Conservation (phyloP, 768 basidiomycete species). For the Termitomyces sp. region DNA sequence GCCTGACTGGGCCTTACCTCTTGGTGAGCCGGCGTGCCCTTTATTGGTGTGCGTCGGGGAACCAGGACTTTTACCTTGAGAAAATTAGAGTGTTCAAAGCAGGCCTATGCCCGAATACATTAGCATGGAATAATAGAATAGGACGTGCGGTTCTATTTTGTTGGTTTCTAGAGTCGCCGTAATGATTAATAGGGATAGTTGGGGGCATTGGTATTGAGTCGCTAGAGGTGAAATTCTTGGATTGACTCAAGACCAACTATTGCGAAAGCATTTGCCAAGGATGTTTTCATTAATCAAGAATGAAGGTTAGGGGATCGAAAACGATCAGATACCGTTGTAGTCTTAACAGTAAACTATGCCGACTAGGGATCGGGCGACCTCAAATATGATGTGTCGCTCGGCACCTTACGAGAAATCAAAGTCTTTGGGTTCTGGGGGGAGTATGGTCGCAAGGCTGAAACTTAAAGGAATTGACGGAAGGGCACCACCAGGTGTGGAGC, state of each 20-base stretch:
- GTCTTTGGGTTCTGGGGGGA: conserved; percentile 73
- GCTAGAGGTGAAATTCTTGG: background rate
- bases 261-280: background rate
- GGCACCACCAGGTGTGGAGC: conserved; percentile 74
- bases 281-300: background rate
- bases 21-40: background rate
- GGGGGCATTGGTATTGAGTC: background rate
- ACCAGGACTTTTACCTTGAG: background rate
- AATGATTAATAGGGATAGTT: background rate
- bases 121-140: background rate
- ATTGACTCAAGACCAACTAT: background rate
- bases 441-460: conserved; percentile 56
- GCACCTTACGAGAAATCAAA: conserved; percentile 86
- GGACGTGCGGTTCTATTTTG: background rate
- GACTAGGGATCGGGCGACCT: background rate
- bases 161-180: background rate
- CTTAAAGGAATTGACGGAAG: conserved; percentile 83
- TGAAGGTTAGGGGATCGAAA: background rate
- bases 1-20: background rate
- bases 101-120: background rate
- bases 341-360: background rate
- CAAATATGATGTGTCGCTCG: conserved; percentile 35
- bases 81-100: conserved; percentile 1
- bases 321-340: background rate
- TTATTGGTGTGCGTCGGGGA: background rate